These are phyloP conservation scores for Endothia cerciana DNA, from an alignment of 2,329 filamentous ascomycete species.

Conservation along the genomic window DNA sequence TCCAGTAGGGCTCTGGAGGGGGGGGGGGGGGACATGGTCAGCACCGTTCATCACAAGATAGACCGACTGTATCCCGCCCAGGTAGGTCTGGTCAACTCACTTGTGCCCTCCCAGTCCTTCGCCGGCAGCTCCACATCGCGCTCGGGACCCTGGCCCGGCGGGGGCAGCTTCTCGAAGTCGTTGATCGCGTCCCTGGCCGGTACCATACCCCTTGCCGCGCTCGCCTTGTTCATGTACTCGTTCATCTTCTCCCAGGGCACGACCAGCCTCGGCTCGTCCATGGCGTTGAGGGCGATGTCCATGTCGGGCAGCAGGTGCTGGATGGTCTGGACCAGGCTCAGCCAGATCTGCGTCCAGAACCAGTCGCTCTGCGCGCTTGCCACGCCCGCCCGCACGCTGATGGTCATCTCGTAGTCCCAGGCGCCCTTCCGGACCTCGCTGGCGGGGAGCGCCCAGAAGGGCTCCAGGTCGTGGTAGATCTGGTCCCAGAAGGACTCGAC, in stretches of 20 bases:
- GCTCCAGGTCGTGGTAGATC: constrained; percentile 64
- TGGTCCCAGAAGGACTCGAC: constrained; percentile 68
- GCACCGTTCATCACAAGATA: too few relatives aligned
- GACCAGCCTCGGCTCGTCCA: constrained; percentile 69
- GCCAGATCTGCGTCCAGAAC: constrained; percentile 63
- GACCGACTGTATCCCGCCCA: too few relatives aligned
- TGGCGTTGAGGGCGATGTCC: constrained; percentile 68
- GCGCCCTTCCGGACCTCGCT: constrained; percentile 54
- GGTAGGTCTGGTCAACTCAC: constrained; percentile 40
- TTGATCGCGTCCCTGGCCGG: constrained; percentile 49
- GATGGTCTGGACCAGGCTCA: constrained; percentile 56
- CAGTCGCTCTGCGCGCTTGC: constrained; percentile 57
- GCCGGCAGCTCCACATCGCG: constrained; percentile 40
- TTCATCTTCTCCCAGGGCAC: constrained; percentile 66
- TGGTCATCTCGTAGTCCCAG: constrained; percentile 62
- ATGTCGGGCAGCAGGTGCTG: constrained; percentile 65
- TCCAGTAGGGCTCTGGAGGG: constrained; percentile 60
- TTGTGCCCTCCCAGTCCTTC: constrained; percentile 56
- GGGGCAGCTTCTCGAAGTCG: constrained; percentile 48
- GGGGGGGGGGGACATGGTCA: too few relatives aligned
- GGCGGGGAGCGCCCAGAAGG: constrained; percentile 58
- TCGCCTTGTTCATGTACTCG: constrained; percentile 56
- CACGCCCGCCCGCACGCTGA: constrained; percentile 57
- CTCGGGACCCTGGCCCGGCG: constrained; percentile 41
- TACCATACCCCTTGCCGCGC: constrained; percentile 49